phyloP scores from a whole-genome alignment of 163 green algal genomes.

The Picocystis sp. region DNA sequence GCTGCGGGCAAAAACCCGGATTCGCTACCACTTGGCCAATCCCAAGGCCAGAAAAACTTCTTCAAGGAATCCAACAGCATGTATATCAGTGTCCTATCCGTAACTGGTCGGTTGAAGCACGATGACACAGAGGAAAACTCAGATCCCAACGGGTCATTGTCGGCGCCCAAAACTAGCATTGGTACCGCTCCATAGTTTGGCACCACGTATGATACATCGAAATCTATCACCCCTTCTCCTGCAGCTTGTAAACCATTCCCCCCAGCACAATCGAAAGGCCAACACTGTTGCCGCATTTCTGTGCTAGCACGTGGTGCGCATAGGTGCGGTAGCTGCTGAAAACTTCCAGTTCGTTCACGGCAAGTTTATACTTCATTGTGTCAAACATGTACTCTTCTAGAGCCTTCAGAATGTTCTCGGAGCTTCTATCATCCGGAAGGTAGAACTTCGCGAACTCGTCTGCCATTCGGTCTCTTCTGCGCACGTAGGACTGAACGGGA shows the following conservation, averaged over 20 bases:
- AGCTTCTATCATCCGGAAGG: not conserved
- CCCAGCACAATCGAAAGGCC: conserved; percentile 2
- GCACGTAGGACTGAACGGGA: conserved; percentile 1
- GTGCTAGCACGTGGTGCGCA: conserved; percentile 1
- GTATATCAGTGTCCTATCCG: not conserved
- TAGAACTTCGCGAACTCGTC: conserved; percentile 2
- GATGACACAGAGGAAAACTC: too few relatives aligned
- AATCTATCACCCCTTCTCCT: not conserved
- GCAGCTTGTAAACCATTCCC: conserved; percentile 1
- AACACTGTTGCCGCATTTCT: conserved; percentile 2
- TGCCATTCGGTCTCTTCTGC: conserved; percentile 3
- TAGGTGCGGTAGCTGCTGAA: conserved; percentile 2
- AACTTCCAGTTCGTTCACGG: not conserved
- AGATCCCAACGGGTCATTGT: too few relatives aligned
- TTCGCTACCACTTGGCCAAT: conserved; percentile 7
- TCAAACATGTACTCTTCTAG: conserved; percentile 4
- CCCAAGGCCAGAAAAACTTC: conserved; percentile 14
- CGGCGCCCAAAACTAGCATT: too few relatives aligned
- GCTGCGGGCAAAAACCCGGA: conserved; percentile 5
- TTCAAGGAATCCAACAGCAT: conserved; percentile 10
- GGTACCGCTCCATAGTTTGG: too few relatives aligned
- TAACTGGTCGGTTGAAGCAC: not conserved
- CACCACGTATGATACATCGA: too few relatives aligned
- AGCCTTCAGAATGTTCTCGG: not conserved
- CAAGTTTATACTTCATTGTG: conserved; percentile 1